Base-by-base conservation (phyloP, 768 basidiomycete genomes). In the Gautieria morchelliformis region DNA sequence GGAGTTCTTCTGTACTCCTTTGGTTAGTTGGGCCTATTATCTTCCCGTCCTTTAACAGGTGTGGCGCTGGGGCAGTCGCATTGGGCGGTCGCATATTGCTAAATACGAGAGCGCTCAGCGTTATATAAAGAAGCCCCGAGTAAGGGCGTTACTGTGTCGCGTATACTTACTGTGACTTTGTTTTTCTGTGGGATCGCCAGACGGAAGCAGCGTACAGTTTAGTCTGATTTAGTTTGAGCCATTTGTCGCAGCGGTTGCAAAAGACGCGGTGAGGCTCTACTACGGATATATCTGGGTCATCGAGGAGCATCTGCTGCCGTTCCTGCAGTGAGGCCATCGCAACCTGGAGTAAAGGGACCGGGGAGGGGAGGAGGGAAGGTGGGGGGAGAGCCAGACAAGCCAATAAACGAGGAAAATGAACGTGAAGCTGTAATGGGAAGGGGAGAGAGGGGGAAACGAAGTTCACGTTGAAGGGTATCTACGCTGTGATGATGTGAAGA, bases 241-340 rank as follows among this genome's bases (percentile, higher is more conserved):
- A 57, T 35, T 57, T 57, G 17, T 57, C 47, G 42, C 56, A 57
- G 17, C 56, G 45, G 22, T 49, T 57, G 56, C 56, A 57, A 35
- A 48, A 57, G 33, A 57, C 56, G 24, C 56, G 56, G 56, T 57
- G 56, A 33, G 88, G 80, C 69, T 89, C 87, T 66, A 87, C 87
- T 61, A 84, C 75, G n/a, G 82, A 84, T 42, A 89, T 84, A 63
- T 88, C 87, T 15, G 84, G 85, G 65, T 89, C 87, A 0, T 78
- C 74, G 51, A 81, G 77, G 59, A 78, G 64, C 60, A 87, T 86
- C 45, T 82, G 78, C 61, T 87, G 87, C 19, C 85, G 82, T 59
- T 87, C 85, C 44, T 33, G 32, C 14, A 57, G 32, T 11, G 27
- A 30, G 20, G 56, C 56, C 56, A 57, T 57, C 44, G 20, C 45